Evolutionary conservation across 2,329 filamentous ascomycete genomes (phyloP), one percentile per base, ranked within the genome.

Genomic region (Paraconiothyrium brasiliense): DNA sequence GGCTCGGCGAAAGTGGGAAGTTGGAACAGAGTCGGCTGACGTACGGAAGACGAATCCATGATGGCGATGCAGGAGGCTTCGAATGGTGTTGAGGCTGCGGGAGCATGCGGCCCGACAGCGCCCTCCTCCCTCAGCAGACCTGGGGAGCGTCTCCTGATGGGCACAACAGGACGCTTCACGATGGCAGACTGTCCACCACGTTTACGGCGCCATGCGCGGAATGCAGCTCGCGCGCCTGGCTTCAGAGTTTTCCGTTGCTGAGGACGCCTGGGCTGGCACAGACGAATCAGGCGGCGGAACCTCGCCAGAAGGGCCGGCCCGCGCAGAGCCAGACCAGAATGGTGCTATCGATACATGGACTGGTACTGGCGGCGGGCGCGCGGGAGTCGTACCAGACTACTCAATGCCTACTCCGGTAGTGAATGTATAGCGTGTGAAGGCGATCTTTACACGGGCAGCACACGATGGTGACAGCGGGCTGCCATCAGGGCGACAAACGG

Each of bases 231-330:
- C 20, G 37, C 27, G 34, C 46, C 58, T 57, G 51, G 58, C 43
- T 59, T 60, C 64, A 65, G 64, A 67, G 62, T 64, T 67, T 69
- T 69, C 61, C 11, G 43, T 51, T 14, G 44, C 60, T 16, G 50
- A 46, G 37, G 37, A n/a, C 39, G 54, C 57, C 56, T 51, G 58
- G 67, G 47, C 55, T 58, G 57, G 63, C 58, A 65, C 61, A 55
- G 67, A 60, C 72, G 67, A 70, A 74, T 74, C 61, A 67, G 56
- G 52, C 65, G 71, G 67, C 60, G 49, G 61, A 65, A 69, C 65
- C 60, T 71, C 55, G 69, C 63, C 59, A 64, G 62, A 61, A 72
- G 74, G 72, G 66, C 70, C 73, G 74, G 72, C 64, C 73, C 73
- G 73, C 73, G 59, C 54, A 68, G 65, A 61, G 65, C 69, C 69